Evolutionary conservation across 352 stramenopile species (phyloP).

Genomic region (Pilasporangium apinafurcum): DNA sequence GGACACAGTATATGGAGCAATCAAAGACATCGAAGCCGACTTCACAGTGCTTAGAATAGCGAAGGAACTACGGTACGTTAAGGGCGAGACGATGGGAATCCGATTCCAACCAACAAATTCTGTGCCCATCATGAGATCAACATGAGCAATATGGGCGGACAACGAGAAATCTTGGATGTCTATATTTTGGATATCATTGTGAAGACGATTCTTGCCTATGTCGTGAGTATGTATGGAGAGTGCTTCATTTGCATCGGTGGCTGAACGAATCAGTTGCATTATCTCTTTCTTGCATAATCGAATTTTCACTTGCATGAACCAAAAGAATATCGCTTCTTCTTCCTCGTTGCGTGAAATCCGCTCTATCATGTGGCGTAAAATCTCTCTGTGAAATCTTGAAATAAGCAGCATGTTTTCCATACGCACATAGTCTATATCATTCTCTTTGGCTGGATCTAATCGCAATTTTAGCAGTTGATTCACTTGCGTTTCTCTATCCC

Average conservation of each 20-base stretch:
- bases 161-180: conserved; percentile 7
- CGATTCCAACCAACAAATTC: conserved; percentile 38
- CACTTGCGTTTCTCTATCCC: too few relatives aligned
- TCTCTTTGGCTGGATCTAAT: too few relatives aligned
- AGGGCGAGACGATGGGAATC: conserved; percentile 26
- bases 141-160: conserved; percentile 21
- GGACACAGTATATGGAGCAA: conserved; percentile 12
- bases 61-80: conserved; percentile 47
- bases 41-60: conserved; percentile 35
- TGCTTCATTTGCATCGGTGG: too few relatives aligned
- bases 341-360: conserved; percentile 4
- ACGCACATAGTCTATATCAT: background rate
- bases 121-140: conserved; percentile 33
- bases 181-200: background rate
- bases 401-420: conserved; percentile 30
- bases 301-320: conserved; percentile 32
- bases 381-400: conserved; percentile 8
- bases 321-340: conserved; percentile 29
- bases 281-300: too few relatives aligned
- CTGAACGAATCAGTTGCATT: too few relatives aligned
- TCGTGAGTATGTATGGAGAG: too few relatives aligned
- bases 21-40: conserved; percentile 16
- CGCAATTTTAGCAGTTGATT: too few relatives aligned
- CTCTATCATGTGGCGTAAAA: conserved; percentile 7
- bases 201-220: too few relatives aligned